Percentiles rank a stretch among this genome's conserved stretches.
Conservation (phyloP, 2,329 filamentous ascomycete species). For the Juglanconis sp. region DNA sequence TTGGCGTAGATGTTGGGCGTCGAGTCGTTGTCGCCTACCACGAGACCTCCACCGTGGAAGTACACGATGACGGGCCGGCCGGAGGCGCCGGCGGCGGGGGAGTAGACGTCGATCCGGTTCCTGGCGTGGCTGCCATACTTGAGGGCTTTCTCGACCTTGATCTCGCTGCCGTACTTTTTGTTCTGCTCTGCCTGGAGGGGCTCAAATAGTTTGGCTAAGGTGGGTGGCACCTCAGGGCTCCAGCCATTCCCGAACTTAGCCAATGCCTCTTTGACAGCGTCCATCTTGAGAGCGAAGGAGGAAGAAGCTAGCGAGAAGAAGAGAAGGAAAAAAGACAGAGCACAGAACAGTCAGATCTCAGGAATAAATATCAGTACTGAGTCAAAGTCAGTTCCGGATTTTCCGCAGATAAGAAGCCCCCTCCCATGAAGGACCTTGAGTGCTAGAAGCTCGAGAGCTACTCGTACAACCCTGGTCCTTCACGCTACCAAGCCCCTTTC, state of each 20-base stretch:
- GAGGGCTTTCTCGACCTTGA: conserved; percentile 16
- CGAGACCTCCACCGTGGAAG: conserved; percentile 22
- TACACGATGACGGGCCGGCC: conserved; percentile 19
- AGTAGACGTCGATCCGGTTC: conserved; percentile 19
- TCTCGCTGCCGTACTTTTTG: background rate
- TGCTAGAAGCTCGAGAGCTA: too few relatives aligned
- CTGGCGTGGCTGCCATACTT: conserved; percentile 17
- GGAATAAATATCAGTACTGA: too few relatives aligned
- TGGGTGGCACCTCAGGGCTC: background rate
- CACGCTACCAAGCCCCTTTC: too few relatives aligned
- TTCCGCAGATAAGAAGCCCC: too few relatives aligned
- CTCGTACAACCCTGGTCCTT: too few relatives aligned
- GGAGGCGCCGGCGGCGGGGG: conserved; percentile 2
- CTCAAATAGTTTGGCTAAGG: conserved; percentile 8
- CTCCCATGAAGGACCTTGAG: too few relatives aligned
- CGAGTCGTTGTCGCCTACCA: conserved; percentile 19
- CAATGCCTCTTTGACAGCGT: conserved; percentile 8
- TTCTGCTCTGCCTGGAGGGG: conserved; percentile 11
- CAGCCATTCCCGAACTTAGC: conserved; percentile 16
- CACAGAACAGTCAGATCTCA: background rate
- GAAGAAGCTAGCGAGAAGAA: background rate
- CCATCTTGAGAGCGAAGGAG: conserved; percentile 1
- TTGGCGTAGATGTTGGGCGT: conserved; percentile 18
- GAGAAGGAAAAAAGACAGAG: background rate
- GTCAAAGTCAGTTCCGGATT: too few relatives aligned